Percentiles rank a stretch among this genome's conserved stretches.
phyloP scores from a whole-genome alignment of 345 rosid species.

The Kernera saxatilis region DNA sequence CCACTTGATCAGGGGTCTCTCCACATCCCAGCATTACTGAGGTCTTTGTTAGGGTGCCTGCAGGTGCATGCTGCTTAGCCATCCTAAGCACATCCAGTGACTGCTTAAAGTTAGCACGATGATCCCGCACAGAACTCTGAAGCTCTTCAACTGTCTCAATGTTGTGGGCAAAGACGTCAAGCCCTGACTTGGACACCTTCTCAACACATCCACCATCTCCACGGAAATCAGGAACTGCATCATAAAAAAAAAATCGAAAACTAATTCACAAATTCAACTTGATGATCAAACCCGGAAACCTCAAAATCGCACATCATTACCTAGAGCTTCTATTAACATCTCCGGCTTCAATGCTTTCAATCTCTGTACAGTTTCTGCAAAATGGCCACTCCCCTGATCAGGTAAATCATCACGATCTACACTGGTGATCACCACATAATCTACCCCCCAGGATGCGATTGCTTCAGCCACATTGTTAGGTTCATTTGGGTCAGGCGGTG shows the following conservation, averaged over 20 bases:
- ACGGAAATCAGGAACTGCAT: constrained; percentile 91
- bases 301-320: constrained; percentile 31
- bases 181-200: constrained; percentile 81
- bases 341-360: constrained; percentile 78
- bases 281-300: background rate
- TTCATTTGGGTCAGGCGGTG: constrained; percentile 90
- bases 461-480: constrained; percentile 93
- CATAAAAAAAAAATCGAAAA: background rate
- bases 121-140: constrained; percentile 81
- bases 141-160: constrained; percentile 98
- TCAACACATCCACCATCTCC: constrained; percentile 76
- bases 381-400: constrained; percentile 88
- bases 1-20: constrained; percentile 93
- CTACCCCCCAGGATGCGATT: constrained; percentile 94
- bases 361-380: constrained; percentile 69
- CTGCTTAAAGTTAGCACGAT: constrained; percentile 94
- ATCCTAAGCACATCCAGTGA: constrained; percentile 81
- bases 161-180: constrained; percentile 93
- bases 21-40: constrained; percentile 98
- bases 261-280: background rate
- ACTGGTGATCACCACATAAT: constrained; percentile 87
- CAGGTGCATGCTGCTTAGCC: constrained; percentile 75
- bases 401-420: constrained; percentile 86
- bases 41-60: constrained; percentile 87
- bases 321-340: constrained; percentile 90